Base-by-base conservation (phyloP, 768 basidiomycete genomes). In the Lentinula edodes region DNA sequence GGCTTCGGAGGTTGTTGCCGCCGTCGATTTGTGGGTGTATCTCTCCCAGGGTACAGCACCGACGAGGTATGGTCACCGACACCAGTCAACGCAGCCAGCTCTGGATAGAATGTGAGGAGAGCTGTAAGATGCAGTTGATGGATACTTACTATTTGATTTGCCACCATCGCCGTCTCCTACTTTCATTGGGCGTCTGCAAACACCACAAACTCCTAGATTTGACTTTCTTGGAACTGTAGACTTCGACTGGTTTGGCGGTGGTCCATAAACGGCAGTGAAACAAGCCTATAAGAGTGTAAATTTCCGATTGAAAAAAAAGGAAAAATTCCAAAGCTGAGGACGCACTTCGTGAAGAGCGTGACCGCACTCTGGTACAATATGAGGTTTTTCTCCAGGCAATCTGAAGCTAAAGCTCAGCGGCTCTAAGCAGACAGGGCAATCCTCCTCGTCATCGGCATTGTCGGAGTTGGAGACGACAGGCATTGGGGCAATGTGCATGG, bases 381-480 rank as follows among this genome's bases (percentile, higher is more conserved):
- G 95, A 7, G 96, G 93, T 71, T 95, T 98, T 78, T 99, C 97
- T 8, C 97, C 97, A 0, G 93, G 91, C 13, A 99, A 76, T 63
- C 95, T 83, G 75, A 94, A 97, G 73, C 88, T 90, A 74, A 94
- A 95, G 70, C 89, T 90, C 70, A 99, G 84, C 1, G 93, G 91
- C 69, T 98, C 96, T 66, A 97, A 88, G 74, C 96, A 99, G 66
- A 99, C 93, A 12, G 96, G 96, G 67, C 97, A 99, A 69, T 90
- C 91, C 58, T 90, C 89, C 69, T 95, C 94, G 59, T 93, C 90
- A 23, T 91, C 88, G 15, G 77, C 72, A 48, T 77, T 58, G 64
- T 85, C 83, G 70, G 83, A 82, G 64, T 72, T 82, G 15, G 90
- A 87, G 60, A 92, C 88, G 66, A 90, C 87, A 12, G 91, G 88